Evolutionary conservation across 225 moss, liverwort and hornwort species (phyloP), one percentile per base, ranked within the genome.

Genomic region (Straminergon stramineum): DNA sequence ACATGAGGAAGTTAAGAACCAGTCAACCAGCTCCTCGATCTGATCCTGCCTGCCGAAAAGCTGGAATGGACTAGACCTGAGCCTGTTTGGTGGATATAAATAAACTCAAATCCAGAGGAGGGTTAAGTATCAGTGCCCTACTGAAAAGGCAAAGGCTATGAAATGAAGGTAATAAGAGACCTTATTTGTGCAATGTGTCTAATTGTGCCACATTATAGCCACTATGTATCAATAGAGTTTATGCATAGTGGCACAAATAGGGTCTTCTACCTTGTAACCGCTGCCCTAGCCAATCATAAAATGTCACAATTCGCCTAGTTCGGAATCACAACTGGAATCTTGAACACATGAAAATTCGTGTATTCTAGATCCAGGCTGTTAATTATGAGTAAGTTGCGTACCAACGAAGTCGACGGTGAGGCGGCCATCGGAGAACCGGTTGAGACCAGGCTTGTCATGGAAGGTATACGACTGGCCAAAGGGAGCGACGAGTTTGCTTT

Each of bases 361-460:
- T 48, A 23, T 32, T 15, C 66, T 31, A 32, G 63, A 63, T 63
- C 15, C 83, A 24, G 27, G 67, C 27, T 83, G 37, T 52, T 28
- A 67, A 35, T 51, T 35, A 39, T 53, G 74, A 37, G n/a, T 20
- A 39, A 30, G 52, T 5, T 64, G 71, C 31, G 14, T 70, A 94
- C 94, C 91, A 7, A 92, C 75, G 70, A 94, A 92, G 86, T 92
- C 92, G 83, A 90, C 8, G 77, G 90, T 73, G 87, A 94, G 90
- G 89, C 92, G 92, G 48, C 92, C 94, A 64, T 94, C 31, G 56
- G 91, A 90, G 87, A 22, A 92, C 10, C 91, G 94, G 79, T 94
- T 94, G 83, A 66, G 66, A 5, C 92, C 94, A 28, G 92, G 92
- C 91, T 94, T 92, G 87, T 91, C 89, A 7, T 0, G 5, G 79